These are phyloP conservation scores for Zygoascus tannicola DNA, from an alignment of 805 yeast genomes.

Conservation along the genomic window DNA sequence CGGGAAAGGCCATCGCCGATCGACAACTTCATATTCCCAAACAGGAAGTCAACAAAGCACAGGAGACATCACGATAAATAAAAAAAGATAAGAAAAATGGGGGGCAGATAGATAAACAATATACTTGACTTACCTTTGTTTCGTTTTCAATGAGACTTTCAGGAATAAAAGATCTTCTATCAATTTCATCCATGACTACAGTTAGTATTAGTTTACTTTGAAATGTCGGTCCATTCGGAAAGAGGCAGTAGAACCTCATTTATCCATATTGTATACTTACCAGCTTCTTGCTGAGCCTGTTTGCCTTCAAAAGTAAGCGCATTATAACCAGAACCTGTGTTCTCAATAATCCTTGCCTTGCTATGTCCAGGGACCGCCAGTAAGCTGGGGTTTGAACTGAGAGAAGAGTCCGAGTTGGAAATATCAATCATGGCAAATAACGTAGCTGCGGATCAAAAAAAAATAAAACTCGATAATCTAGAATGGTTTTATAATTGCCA, in stretches of 20 bases:
- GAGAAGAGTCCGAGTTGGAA: slow-evolving; percentile 2
- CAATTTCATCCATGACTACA: slow-evolving; percentile 66
- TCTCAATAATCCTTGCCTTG: slow-evolving; percentile 20
- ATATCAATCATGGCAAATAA: background rate
- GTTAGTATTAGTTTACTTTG: background rate
- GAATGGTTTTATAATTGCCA: no score
- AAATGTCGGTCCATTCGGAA: slow-evolving; percentile 12
- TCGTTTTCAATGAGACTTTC: slow-evolving; percentile 77
- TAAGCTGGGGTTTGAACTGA: slow-evolving; percentile 20
- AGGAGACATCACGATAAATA: no score
- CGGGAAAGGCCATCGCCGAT: background rate
- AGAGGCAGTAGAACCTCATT: background rate
- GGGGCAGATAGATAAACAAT: no score
- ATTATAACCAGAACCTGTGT: slow-evolving; percentile 49
- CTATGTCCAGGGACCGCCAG: slow-evolving; percentile 23
- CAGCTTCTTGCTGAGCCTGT: slow-evolving; percentile 61
- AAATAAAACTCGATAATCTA: no score
- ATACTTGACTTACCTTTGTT: slow-evolving; percentile 43
- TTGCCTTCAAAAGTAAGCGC: slow-evolving; percentile 71
- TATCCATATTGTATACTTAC: slow-evolving; percentile 11
- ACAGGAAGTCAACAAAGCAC: background rate
- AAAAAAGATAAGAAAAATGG: no score
- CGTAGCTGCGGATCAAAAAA: background rate
- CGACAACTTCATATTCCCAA: background rate
- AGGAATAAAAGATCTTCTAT: slow-evolving; percentile 81